Percentiles rank a stretch among this genome's conserved stretches.
Evolutionary conservation across 1,139 yeast species (phyloP).

Genomic region (Debaryomyces subglobosus): DNA sequence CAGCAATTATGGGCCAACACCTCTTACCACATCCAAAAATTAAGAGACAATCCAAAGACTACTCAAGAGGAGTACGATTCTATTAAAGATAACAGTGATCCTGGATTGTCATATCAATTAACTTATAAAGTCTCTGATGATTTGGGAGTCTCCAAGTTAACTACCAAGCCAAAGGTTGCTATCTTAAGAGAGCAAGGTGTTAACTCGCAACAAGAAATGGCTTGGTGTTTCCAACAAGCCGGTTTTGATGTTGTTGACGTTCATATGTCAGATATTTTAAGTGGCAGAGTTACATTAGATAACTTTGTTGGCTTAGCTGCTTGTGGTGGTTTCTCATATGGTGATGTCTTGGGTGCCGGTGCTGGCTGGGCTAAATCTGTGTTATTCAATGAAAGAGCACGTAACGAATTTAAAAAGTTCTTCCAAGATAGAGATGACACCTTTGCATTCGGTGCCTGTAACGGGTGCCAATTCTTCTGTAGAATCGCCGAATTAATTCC

Average conservation of each 20-base stretch:
- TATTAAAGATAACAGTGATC: constrained; percentile 79
- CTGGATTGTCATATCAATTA: constrained; percentile 84
- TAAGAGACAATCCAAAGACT: constrained; percentile 91
- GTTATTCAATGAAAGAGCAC: constrained; percentile 78
- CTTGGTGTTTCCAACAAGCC: constrained; percentile 93
- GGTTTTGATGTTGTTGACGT: constrained; percentile 94
- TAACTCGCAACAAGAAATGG: constrained; percentile 98
- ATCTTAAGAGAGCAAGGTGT: constrained; percentile 98
- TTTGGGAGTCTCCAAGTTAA: constrained; percentile 28
- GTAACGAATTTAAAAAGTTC: constrained; percentile 74
- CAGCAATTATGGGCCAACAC: constrained; percentile 90
- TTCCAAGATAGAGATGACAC: constrained; percentile 89
- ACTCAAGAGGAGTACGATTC: constrained; percentile 84
- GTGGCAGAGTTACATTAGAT: constrained; percentile 71
- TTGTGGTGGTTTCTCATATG: constrained; percentile 99
- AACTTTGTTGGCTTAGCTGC: constrained; percentile 95
- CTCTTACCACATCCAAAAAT: constrained; percentile 84
- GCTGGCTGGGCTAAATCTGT: constrained; percentile 99
- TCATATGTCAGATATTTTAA: constrained; percentile 91
- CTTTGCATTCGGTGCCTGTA: constrained; percentile 98
- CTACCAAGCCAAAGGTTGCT: constrained; percentile 80
- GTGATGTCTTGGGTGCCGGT: constrained; percentile 99
- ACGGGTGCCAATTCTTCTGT: constrained; percentile 96
- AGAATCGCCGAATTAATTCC: constrained; percentile 88
- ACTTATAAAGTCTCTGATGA: constrained; percentile 63